These are phyloP conservation scores for Cutaneotrichosporon sp. DNA, from an alignment of 1,284 basidiomycete genomes.

Conservation along the genomic window DNA sequence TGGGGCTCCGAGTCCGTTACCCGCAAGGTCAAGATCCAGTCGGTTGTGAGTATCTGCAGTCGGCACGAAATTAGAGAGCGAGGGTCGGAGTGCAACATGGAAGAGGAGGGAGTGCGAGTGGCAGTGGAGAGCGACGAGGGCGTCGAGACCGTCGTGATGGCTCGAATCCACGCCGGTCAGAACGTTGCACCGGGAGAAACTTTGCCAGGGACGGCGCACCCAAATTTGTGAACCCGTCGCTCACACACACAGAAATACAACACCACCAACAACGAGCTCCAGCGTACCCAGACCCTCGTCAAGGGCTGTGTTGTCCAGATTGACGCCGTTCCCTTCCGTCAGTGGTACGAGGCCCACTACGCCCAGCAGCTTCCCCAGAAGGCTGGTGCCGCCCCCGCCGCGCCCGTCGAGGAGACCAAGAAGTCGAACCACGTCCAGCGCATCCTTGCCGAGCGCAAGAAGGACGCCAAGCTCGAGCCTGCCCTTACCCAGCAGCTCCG, in stretches of 20 bases:
- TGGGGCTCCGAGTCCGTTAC: conserved; percentile 91
- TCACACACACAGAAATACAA: conserved; percentile 71
- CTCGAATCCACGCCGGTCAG: no score
- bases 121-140: background rate
- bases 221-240: background rate
- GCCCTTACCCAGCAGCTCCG: conserved; percentile 62
- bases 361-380: conserved; percentile 69
- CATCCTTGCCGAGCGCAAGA: conserved; percentile 78
- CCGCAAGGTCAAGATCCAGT: conserved; percentile 86
- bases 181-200: no score
- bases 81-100: background rate
- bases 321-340: conserved; percentile 93
- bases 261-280: conserved; percentile 96
- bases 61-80: background rate
- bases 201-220: background rate
- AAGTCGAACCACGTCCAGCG: conserved; percentile 84
- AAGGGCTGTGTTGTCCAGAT: conserved; percentile 91
- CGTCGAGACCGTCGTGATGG: no score
- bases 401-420: conserved; percentile 60
- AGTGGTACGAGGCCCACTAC: conserved; percentile 97
- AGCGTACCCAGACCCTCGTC: conserved; percentile 95
- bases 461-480: conserved; percentile 84
- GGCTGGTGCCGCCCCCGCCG: conserved; percentile 55
- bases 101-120: background rate
- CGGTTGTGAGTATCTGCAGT: conserved; percentile 68